These are phyloP conservation scores for Cnidoscolus chayamansa DNA, from an alignment of 441 rosid genomes.

Conservation along the genomic window DNA sequence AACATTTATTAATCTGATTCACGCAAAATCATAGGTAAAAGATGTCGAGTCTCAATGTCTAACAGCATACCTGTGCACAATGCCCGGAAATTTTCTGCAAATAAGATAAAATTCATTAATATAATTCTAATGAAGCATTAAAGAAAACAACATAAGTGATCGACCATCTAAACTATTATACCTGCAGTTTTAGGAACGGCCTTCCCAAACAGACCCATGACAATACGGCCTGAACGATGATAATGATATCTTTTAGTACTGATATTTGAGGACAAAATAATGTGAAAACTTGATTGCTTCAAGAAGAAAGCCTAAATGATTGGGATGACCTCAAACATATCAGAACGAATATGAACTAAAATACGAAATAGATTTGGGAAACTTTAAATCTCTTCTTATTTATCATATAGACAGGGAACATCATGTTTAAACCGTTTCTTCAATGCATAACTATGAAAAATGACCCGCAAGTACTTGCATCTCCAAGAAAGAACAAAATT, in stretches of 20 bases:
- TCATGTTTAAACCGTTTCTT: neutral
- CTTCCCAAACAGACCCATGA: constrained; percentile 78
- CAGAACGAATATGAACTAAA: neutral
- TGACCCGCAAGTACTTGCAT: neutral
- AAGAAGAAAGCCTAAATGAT: no score
- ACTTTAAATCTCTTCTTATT: no score
- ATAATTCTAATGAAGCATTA: constrained; percentile 3
- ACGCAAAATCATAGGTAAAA: neutral
- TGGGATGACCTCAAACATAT: neutral
- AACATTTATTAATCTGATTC: neutral
- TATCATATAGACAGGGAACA: no score
- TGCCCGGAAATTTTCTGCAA: constrained; percentile 89
- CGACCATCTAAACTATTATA: constrained; percentile 33
- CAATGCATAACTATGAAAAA: neutral
- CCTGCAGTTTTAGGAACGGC: constrained; percentile 48
- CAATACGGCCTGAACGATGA: constrained; percentile 56
- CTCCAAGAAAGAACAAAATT: neutral
- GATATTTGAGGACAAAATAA: neutral
- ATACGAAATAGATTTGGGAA: no score
- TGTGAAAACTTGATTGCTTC: neutral
- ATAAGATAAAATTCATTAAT: constrained; percentile 14
- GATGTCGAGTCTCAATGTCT: neutral
- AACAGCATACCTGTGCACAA: constrained; percentile 73
- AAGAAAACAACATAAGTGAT: constrained; percentile 19
- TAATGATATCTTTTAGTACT: neutral